These are phyloP conservation scores for Calocybe indica DNA, from an alignment of 768 basidiomycete species.

Conservation along the genomic window DNA sequence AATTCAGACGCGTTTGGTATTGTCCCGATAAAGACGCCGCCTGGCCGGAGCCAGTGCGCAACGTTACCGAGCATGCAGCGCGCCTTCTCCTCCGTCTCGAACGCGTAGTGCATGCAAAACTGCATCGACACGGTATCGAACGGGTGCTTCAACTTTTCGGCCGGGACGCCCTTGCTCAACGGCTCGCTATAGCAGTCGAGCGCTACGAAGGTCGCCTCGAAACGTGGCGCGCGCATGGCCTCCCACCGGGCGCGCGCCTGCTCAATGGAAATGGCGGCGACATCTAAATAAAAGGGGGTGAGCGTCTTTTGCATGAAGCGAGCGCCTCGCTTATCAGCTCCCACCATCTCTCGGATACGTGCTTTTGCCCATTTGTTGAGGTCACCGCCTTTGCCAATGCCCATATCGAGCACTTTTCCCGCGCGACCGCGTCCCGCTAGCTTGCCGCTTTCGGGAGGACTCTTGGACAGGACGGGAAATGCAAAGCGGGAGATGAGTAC, in stretches of 20 bases:
- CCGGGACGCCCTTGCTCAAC: slow-evolving; percentile 65
- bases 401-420: slow-evolving; percentile 91
- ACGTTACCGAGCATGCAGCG: slow-evolving; percentile 93
- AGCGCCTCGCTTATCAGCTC: slow-evolving; percentile 52
- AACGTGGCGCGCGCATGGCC: slow-evolving; percentile 42
- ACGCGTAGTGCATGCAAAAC: slow-evolving; percentile 99
- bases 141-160: slow-evolving; percentile 50
- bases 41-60: slow-evolving; percentile 65
- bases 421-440: slow-evolving; percentile 20
- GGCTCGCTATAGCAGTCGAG: slow-evolving; percentile 84
- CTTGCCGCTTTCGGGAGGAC: slow-evolving; percentile 27
- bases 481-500: slow-evolving; percentile 91
- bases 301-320: background rate
- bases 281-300: slow-evolving; percentile 44
- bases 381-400: slow-evolving; percentile 99
- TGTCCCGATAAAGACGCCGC: slow-evolving; percentile 93
- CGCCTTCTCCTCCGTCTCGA: slow-evolving; percentile 80
- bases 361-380: slow-evolving; percentile 93
- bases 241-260: slow-evolving; percentile 80
- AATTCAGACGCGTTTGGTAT: slow-evolving; percentile 85
- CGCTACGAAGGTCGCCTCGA: slow-evolving; percentile 77
- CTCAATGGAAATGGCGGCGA: slow-evolving; percentile 81
- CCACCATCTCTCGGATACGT: slow-evolving; percentile 69
- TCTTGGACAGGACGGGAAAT: slow-evolving; percentile 54
- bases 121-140: slow-evolving; percentile 98